Base-by-base conservation (phyloP, 352 stramenopile genomes). In the Pythium insidiosum region DNA sequence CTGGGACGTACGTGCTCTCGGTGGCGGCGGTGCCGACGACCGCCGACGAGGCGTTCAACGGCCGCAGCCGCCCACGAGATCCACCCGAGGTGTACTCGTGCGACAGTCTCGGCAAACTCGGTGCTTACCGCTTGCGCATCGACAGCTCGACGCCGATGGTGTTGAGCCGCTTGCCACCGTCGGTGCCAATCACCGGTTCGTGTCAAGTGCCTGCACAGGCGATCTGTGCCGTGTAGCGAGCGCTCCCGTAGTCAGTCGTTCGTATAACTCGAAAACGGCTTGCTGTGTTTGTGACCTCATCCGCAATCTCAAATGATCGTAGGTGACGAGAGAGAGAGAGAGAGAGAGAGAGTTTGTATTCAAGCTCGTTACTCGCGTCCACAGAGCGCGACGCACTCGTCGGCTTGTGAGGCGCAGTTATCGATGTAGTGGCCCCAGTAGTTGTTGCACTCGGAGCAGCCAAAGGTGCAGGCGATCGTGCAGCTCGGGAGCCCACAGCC, bases 1-100 rank as follows among this genome's bases (percentile, higher is more conserved):
- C 63, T 18, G 69, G 69, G 13, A 52, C 46, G 25, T 84, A 84
- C 58, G 42, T 68, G 12, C 30, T 84, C 5, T 58, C 52, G 0
- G 35, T 84, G 22, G 56, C 55, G 5, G 47, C 72, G 10, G 67
- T 78, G 10, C 63, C 63, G 11, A 54, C 18, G 30, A 61, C 22
- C 41, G 24, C 43, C 6, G 38, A 31, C 1, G 58, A 65, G 5
- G 67, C 63, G 0, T 66, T 33, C 37, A 36, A 34, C 9, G 56
- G 56, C 5, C 5, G 26, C 6, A 37, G 35, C n/a, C 26, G 15
- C 13, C 11, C 31, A 1, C 19, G 13, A 2, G 35, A 53, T 40
- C 29, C 19, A 6, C 56, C 56, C 0, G 56, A 59, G 44, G 38
- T 65, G 25, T 65, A 61, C 35, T 31, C 38, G 12, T 65, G 56